Conservation (phyloP, 257 asterid genomes). For the Capsicum rhomboideum region DNA sequence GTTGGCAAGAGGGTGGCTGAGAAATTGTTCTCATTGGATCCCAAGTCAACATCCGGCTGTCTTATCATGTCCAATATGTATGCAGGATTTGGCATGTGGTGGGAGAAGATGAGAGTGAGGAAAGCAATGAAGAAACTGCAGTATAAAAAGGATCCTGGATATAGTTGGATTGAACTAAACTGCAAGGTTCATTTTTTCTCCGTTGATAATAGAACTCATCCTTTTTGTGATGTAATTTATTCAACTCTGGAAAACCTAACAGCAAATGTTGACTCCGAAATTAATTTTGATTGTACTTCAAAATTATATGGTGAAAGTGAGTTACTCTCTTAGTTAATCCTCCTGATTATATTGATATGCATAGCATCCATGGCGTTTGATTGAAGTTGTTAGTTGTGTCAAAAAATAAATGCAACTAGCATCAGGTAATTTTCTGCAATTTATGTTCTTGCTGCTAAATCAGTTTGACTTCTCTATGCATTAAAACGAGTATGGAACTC, state of each 20-base stretch:
- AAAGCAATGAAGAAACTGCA: constrained; percentile 29
- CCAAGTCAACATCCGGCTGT: constrained; percentile 27
- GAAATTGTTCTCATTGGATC: constrained; percentile 34
- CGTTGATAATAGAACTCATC: constrained; percentile 42
- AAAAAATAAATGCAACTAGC: neutral
- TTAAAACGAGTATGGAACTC: neutral
- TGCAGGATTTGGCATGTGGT: constrained; percentile 63
- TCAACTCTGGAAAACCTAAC: constrained; percentile 38
- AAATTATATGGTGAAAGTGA: neutral
- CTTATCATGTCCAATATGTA: constrained; percentile 72
- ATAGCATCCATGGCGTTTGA: neutral
- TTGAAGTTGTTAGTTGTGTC: neutral
- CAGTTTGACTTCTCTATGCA: neutral
- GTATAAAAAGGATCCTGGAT: constrained; percentile 64
- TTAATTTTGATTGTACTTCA: constrained; percentile 12
- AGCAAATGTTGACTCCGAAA: constrained; percentile 19
- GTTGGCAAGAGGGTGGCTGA: constrained; percentile 44
- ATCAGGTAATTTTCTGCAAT: neutral
- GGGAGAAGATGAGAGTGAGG: constrained; percentile 45
- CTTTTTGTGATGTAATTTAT: constrained; percentile 23
- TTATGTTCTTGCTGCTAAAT: neutral
- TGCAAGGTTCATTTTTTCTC: constrained; percentile 40
- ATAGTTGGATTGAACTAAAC: constrained; percentile 72
- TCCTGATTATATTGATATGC: neutral
- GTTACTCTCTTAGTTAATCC: neutral